Evolutionary conservation across 2,329 filamentous ascomycete species (phyloP), one percentile per base, ranked within the genome.

Genomic region (Oidium heveae): DNA sequence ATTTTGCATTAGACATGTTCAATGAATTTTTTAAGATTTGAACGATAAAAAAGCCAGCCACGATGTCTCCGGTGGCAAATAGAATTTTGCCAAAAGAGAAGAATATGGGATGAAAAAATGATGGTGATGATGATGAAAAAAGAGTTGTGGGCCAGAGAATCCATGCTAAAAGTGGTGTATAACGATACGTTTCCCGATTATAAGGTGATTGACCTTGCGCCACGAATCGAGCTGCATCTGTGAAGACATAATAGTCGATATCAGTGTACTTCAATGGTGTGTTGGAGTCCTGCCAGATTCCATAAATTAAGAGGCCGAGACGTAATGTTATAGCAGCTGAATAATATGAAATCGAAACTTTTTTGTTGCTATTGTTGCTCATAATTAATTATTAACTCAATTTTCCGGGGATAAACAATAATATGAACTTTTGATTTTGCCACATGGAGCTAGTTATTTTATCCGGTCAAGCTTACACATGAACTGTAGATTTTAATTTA

Each of bases 241-340:
- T 96, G 72, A 98, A 98, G 66, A 98, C 91, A 59, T 87, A 80
- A 69, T 98, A 98, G 73, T 98, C 91, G 63, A 98, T 95, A 69
- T 98, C 91, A 53, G 91, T 98, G 72, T 96, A 98, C 70, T 96
- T 96, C 64, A 98, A 71, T 15, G 89, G 81, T 8, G 87, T 93
- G 69, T 88, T 75, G 57, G 86, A 82, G 69, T 98, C 91, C 70
- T 98, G 91, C 73, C 85, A 88, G 57, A 86, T 76, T 56, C 91
- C 89, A 67, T 96, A 96, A 63, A 93, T 66, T 52, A 96, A 76
- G 58, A 98, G 79, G 34, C 71, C 66, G 6, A 77, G 65, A 57
- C 91, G 85, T 24, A 98, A 75, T 51, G 80, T 62, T 54, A 80
- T 70, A 53, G 77, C 72, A 13, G 75, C 66, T 54, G 69, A 58